Evolutionary conservation across 2,329 filamentous ascomycete genomes (phyloP).

Genomic region (Cadophora gregata): DNA sequence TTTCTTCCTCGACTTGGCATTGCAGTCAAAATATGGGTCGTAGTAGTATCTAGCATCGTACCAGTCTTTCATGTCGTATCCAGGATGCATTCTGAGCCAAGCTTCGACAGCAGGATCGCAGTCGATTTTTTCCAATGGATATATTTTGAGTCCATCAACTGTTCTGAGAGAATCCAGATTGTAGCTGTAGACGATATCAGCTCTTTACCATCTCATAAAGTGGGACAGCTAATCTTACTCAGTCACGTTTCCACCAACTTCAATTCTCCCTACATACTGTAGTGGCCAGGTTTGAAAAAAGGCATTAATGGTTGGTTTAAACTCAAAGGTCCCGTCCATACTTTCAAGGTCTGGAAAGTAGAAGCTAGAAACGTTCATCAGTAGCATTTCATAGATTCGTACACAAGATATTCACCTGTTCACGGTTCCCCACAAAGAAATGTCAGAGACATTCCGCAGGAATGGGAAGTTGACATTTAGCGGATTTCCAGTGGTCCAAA

Average conservation of each 20-base stretch:
- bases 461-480: neutral
- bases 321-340: neutral
- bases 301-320: neutral
- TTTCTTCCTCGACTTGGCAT: neutral
- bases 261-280: neutral
- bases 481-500: neutral
- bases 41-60: neutral
- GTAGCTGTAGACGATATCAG: neutral
- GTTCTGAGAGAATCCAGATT: neutral
- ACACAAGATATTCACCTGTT: neutral
- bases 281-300: neutral
- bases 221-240: too few relatives aligned
- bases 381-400: neutral
- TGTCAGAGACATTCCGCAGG: neutral
- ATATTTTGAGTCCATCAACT: neutral
- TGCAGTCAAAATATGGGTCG: neutral
- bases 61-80: neutral
- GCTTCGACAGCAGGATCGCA: neutral
- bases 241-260: neutral
- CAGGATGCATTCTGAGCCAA: neutral
- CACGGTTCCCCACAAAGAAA: conserved; percentile 9
- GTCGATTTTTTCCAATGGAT: neutral
- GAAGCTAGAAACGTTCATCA: neutral
- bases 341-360: conserved; percentile 18
- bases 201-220: neutral